These are phyloP conservation scores for Ilex aquifolium DNA, from an alignment of 257 asterid genomes.

Conservation along the genomic window DNA sequence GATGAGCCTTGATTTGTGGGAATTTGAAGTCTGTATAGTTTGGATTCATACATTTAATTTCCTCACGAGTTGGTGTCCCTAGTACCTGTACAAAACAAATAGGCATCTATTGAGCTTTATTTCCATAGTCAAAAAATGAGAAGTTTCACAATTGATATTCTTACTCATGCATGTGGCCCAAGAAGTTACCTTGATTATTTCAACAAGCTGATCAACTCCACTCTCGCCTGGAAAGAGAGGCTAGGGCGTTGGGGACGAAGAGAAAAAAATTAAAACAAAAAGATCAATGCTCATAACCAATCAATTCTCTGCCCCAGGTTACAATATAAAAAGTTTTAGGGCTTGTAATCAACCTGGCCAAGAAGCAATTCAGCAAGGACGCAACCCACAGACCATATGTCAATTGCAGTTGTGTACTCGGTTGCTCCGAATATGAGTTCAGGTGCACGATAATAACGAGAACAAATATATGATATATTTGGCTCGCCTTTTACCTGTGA, in stretches of 20 bases:
- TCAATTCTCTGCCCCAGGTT: neutral
- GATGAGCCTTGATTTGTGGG: conserved; percentile 88
- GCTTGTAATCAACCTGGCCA: conserved; percentile 56
- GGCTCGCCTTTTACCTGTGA: conserved; percentile 85
- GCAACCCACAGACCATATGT: conserved; percentile 89
- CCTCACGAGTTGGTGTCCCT: conserved; percentile 88
- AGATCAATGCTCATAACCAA: neutral
- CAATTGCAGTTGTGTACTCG: conserved; percentile 75
- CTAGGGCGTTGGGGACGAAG: conserved; percentile 24
- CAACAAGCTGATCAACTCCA: conserved; percentile 89
- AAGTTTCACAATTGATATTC: neutral
- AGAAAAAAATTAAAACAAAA: conserved; percentile 2
- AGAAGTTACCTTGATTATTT: conserved; percentile 63
- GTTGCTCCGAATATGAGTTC: conserved; percentile 84
- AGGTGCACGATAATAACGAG: conserved; percentile 80
- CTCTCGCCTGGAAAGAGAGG: conserved; percentile 89
- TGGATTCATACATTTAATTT: conserved; percentile 87
- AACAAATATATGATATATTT: conserved; percentile 75
- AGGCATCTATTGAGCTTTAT: conserved; percentile 1
- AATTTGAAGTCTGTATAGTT: conserved; percentile 82
- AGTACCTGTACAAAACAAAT: conserved; percentile 38
- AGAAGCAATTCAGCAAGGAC: conserved; percentile 85
- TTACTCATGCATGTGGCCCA: conserved; percentile 2
- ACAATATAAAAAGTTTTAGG: conserved; percentile 2
- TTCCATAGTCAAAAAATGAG: neutral